A percentile compares a stretch with the other conserved stretches of the same genome.
These are phyloP conservation scores for Beta vulgaris DNA, from an alignment of 148 eudicot genomes.

Conservation along the genomic window DNA sequence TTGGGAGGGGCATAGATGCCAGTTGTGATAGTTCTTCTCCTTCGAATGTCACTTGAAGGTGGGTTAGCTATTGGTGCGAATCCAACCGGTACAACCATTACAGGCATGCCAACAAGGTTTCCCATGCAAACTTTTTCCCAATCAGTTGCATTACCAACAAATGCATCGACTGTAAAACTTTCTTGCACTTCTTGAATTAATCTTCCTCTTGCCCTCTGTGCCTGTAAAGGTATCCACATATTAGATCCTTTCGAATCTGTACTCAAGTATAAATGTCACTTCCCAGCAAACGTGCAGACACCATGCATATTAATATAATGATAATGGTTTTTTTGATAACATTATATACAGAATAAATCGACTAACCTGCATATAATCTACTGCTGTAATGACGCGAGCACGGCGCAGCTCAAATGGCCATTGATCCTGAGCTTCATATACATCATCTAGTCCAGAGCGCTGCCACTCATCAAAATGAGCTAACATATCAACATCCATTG, in stretches of 20 bases:
- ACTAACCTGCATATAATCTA: conserved; percentile 77
- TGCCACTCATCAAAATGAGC: conserved; percentile 96
- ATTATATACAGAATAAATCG: not conserved
- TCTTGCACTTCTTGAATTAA: conserved; percentile 63
- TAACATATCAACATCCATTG: conserved; percentile 93
- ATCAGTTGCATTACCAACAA: conserved; percentile 73
- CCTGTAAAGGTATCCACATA: conserved; percentile 36
- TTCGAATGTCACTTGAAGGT: conserved; percentile 40
- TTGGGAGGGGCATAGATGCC: conserved; percentile 86
- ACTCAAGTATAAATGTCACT: not conserved
- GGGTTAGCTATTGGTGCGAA: conserved; percentile 45
- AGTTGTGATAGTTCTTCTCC: conserved; percentile 64
- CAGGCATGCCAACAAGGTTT: conserved; percentile 91
- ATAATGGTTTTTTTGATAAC: too few relatives aligned
- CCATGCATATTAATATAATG: too few relatives aligned
- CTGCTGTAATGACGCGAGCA: conserved; percentile 80
- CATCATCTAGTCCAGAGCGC: conserved; percentile 60
- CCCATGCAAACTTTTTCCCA: conserved; percentile 88
- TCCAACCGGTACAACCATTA: conserved; percentile 71
- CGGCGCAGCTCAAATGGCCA: conserved; percentile 92
- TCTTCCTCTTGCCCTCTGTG: conserved; percentile 82
- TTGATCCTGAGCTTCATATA: conserved; percentile 88
- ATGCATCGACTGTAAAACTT: conserved; percentile 71
- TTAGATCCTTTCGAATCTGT: not conserved
- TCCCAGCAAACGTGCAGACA: not conserved